Evolutionary conservation across 805 yeast genomes (phyloP), one percentile per base, ranked within the genome.

Genomic region (Ogataea methylovora): DNA sequence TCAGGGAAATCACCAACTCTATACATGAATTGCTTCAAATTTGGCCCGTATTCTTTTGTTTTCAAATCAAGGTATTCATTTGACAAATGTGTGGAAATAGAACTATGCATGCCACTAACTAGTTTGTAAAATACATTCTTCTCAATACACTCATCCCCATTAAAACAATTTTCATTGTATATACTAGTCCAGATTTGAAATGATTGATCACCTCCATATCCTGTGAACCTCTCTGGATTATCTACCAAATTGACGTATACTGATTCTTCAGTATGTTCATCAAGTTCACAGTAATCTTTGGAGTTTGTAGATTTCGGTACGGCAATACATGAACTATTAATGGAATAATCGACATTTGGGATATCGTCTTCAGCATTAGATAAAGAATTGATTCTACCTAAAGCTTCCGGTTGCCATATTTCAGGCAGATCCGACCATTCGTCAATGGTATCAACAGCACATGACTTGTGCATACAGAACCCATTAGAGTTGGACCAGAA

Each of bases 191-290:
- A 92, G 30, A 92, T 85, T 52, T 82, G 86, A 45, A 80, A 76
- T 16, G 96, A 85, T 50, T 92, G 95, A 33, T 79, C 76, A 21
- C 98, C 98, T 22, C 87, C 83, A 52, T 92, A 92, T 0, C 98
- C 98, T 0, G 98, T 94, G 62, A 84, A 92, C 49, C 97, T 69
- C 58, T 92, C 99, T 1, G 95, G 96, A 52, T 94, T 94, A 35
- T 83, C 84, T 15, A 80, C 67, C 37, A 92, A 69, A 49, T 88
- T 86, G 20, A 92, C 95, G 48, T 81, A 80, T 2, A 86, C 96
- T 35, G 87, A 78, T 40, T 77, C 71, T 46, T 76, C 75, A 44
- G 71, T 74, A 30, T 71, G 69, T 31, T 67, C 69, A 47, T 77
- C 84, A 25, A 79, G 60, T 51, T 79, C 84, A 51, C 84, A 78